Conservation (phyloP, 2,329 filamentous ascomycete genomes). For the Xylariaceae sp. region DNA sequence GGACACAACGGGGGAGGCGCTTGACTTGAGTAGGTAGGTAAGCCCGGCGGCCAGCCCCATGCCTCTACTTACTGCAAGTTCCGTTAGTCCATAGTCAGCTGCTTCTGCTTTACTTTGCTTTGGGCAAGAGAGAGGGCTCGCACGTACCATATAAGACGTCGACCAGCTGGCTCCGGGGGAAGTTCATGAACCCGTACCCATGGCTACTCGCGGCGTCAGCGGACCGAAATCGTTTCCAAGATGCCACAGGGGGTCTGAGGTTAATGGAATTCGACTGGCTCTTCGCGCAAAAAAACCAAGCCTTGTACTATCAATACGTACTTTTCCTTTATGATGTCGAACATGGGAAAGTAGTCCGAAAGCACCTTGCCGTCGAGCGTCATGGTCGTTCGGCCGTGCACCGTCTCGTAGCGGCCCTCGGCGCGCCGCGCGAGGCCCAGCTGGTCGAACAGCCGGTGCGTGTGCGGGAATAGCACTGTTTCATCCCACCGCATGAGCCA, state of each 20-base stretch:
- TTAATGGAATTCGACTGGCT: no score
- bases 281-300: no score
- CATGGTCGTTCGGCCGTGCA: neutral
- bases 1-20: no score
- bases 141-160: neutral
- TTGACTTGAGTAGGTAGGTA: no score
- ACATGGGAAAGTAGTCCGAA: neutral
- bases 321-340: neutral
- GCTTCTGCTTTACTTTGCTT: no score
- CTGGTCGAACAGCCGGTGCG: conserved; percentile 24
- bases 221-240: neutral
- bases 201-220: neutral
- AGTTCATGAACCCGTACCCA: neutral
- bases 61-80: no score
- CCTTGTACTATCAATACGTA: no score
- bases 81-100: no score
- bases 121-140: no score
- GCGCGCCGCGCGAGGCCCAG: conserved; percentile 15
- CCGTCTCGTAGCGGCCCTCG: neutral
- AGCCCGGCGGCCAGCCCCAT: no score
- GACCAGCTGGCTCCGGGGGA: neutral
- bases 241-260: neutral
- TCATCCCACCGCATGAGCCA: no score
- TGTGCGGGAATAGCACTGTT: conserved; percentile 18
- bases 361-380: neutral